A percentile compares a stretch with the other conserved stretches of the same genome.
phyloP scores from a whole-genome alignment of 768 basidiomycete genomes.

The Mrakia frigida region DNA sequence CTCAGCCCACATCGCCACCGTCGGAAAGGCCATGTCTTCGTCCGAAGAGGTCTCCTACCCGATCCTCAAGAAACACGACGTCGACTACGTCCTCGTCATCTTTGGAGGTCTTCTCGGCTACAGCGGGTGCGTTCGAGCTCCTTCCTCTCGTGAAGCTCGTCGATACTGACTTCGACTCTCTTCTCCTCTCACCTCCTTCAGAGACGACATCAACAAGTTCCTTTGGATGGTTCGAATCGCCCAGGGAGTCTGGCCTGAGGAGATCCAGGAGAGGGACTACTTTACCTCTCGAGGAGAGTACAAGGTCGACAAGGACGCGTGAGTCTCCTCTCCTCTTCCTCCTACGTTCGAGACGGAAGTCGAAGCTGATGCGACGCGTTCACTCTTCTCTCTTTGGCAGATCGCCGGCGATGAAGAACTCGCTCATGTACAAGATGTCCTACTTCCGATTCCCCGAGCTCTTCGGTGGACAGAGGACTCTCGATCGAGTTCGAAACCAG shows the following conservation, averaged over 20 bases:
- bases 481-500: conserved; percentile 87
- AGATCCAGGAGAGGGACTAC: conserved; percentile 90
- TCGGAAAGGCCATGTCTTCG: conserved; percentile 96
- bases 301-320: conserved; percentile 76
- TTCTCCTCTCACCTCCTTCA: background rate
- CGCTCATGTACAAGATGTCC: conserved; percentile 31
- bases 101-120: conserved; percentile 95
- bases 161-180: background rate
- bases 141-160: too few species aligned
- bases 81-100: conserved; percentile 93
- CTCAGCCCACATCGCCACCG: conserved; percentile 87
- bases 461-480: conserved; percentile 66
- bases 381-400: conserved; percentile 30
- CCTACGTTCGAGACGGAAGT: background rate
- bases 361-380: background rate
- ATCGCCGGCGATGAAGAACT: conserved; percentile 76
- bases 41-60: conserved; percentile 94
- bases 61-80: conserved; percentile 89
- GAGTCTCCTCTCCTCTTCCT: conserved; percentile 31
- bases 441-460: conserved; percentile 74
- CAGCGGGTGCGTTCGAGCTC: conserved; percentile 53
- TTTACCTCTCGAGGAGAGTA: conserved; percentile 92
- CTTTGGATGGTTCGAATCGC: conserved; percentile 81
- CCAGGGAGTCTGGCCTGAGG: conserved; percentile 96
- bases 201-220: conserved; percentile 99